Base-by-base conservation (phyloP, 1,284 basidiomycete species). In the Meira miltonrushii region DNA sequence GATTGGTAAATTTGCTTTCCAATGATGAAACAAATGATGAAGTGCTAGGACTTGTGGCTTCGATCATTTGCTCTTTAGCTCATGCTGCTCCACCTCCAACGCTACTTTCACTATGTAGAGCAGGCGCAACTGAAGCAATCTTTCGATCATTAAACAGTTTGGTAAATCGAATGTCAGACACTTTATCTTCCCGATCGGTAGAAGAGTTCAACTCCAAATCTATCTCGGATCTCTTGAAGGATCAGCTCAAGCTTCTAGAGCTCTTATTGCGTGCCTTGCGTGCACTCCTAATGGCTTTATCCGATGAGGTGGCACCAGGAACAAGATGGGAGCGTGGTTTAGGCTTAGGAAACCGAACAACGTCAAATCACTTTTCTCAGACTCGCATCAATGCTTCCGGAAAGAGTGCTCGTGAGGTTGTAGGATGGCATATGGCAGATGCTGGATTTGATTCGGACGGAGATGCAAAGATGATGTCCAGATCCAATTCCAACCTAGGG, bases 301-400 rank as follows among this genome's bases (percentile, higher is more conserved):
- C 72, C 0, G 65, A 71, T 37, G 68, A 74, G 39, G 59, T 75
- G 17, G 61, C 68, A 2, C 60, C 69, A 19, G 68, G 66, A 43
- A 63, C 68, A 10, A 59, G 71, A n/a, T 71, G 67, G 65, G 70
- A 72, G 13, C 63, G 69, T 39, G 73, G 73, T n/a, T 62, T 61
- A 1, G 70, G 68, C 28, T 68, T 66, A 56, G 69, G 68, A 3
- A 60, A n/a, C 21, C 33, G 19, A 46, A 50, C 21, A 47, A 21
- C 46, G 21, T 8, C 40, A 38, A 12, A 57, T 58, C 37, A 58
- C 59, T 12, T 39, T 55, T 39, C 25, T 10, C 19, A 7, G 1
- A 40, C 33, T n/a, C 10, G 39, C 21, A 12, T 51, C 4, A n/a
- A 12, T 33, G 57, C 39, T 43, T 54, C 19, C 33, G 25, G 28